Conservation (phyloP, 441 rosid species). For the Adansonia gregorii region DNA sequence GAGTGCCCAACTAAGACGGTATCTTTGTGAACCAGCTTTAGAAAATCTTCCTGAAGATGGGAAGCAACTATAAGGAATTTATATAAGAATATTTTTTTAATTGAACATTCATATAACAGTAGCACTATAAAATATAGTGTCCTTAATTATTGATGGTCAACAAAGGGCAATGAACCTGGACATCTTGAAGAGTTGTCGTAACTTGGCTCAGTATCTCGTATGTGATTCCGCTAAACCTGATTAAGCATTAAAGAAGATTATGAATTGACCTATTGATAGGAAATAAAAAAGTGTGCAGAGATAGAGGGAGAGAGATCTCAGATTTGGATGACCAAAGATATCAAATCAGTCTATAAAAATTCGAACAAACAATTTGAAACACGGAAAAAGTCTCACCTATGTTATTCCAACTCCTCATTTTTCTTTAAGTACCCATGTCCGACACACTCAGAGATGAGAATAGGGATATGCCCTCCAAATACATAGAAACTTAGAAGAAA, state of each 20-base stretch:
- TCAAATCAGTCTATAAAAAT: background rate
- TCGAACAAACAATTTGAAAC: background rate
- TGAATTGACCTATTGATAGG: background rate
- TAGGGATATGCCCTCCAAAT: no score
- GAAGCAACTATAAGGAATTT: slow-evolving; percentile 33
- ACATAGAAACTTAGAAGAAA: no score
- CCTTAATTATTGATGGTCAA: background rate
- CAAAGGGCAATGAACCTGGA: slow-evolving; percentile 53
- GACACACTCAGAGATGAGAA: no score
- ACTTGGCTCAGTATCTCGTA: slow-evolving; percentile 74
- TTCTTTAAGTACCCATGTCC: no score
- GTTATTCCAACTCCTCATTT: no score
- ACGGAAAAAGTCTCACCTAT: background rate
- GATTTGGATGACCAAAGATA: background rate
- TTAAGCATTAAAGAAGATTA: slow-evolving; percentile 27
- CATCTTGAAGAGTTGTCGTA: slow-evolving; percentile 79
- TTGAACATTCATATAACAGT: slow-evolving; percentile 24
- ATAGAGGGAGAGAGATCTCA: slow-evolving; percentile 11
- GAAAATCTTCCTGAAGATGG: slow-evolving; percentile 74
- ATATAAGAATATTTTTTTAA: slow-evolving; percentile 24
- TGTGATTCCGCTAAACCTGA: slow-evolving; percentile 95
- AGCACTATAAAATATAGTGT: slow-evolving; percentile 20
- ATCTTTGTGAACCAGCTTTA: slow-evolving; percentile 79
- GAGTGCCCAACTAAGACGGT: slow-evolving; percentile 94
- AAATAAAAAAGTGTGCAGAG: background rate